Base-by-base conservation (phyloP, 1,139 yeast genomes). In the Geotrichum klebahnii region DNA sequence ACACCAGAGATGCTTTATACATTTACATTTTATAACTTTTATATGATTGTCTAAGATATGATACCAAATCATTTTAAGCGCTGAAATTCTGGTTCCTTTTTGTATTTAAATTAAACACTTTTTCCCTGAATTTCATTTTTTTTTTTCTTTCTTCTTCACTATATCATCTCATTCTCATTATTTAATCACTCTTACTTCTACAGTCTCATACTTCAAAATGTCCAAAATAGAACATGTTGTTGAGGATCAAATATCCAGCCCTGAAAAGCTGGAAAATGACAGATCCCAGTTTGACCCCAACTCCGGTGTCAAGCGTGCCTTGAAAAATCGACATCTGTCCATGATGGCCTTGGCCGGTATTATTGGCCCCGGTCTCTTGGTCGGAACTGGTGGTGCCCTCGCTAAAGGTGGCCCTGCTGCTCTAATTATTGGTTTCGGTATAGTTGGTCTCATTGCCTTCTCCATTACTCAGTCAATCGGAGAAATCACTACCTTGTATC, bases 281-380 rank as follows among this genome's bases (percentile, higher is more conserved):
- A 35, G 34, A 8, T 19, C 31, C 16, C 50, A 47, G 32, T 47
- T 65, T 36, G 74, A 68, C 52, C 67, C 69, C 6, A 59, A 66
- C 12, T 59, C 71, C 1, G 72, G 73, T 3, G 70, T 79, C 49
- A 75, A 76, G 56, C 72, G 79, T 48, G 77, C 77, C 23, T 72
- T 79, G 46, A 71, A 71, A 51, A 70, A 76, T 23, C 67, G 81
- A 50, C 81, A 78, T 59, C 64, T 77, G 52, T 66, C 73, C 5
- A 78, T 80, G 84, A 79, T 81, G 64, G 77, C 84, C 35, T 71
- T 81, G 51, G 85, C 83, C 2, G 86, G 86, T 8, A 77, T 79
- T 51, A 79, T 81, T 47, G 87, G 88, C 14, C 79, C 88, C 2
- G 92, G 92, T 51, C 67, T 84, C 47, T 75, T 80, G 54, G 69